Percentiles rank a stretch among this genome's conserved stretches.
These are phyloP conservation scores for Chaetomium sp. DNA, from an alignment of 2,329 filamentous ascomycete species.

Conservation along the genomic window DNA sequence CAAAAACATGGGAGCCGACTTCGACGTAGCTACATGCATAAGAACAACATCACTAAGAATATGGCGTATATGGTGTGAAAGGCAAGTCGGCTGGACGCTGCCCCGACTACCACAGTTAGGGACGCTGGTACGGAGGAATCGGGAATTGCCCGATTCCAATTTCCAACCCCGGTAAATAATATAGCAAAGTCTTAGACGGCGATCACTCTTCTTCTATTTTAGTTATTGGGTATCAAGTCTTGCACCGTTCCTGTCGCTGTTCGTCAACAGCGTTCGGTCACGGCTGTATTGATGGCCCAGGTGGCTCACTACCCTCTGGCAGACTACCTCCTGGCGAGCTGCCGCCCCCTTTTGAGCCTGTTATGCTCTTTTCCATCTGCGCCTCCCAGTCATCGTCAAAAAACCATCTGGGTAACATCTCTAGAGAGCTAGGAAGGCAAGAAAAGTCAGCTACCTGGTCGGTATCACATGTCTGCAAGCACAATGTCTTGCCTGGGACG, in stretches of 20 bases:
- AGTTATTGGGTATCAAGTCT: neutral
- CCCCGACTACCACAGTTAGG: neutral
- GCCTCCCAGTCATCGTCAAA: conserved; percentile 1
- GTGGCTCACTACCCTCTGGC: neutral
- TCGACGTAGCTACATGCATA: neutral
- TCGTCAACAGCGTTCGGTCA: neutral
- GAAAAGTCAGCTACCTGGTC: neutral
- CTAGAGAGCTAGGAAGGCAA: conserved; percentile 7
- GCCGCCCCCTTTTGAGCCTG: neutral
- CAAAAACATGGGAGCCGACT: neutral
- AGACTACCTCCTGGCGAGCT: neutral
- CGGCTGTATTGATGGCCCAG: neutral
- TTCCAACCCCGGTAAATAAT: neutral
- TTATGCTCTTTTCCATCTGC: neutral
- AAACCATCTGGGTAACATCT: conserved; percentile 13
- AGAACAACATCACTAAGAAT: neutral
- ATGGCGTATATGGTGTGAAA: neutral
- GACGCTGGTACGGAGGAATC: neutral
- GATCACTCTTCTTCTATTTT: neutral
- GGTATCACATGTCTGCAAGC: too few relatives aligned
- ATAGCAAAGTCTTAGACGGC: neutral
- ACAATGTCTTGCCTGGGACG: neutral
- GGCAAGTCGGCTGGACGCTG: neutral
- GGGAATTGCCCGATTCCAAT: neutral
- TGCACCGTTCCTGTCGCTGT: neutral